phyloP scores from a whole-genome alignment of 176 grass and related monocot species.

The Elaeis guineensis region DNA sequence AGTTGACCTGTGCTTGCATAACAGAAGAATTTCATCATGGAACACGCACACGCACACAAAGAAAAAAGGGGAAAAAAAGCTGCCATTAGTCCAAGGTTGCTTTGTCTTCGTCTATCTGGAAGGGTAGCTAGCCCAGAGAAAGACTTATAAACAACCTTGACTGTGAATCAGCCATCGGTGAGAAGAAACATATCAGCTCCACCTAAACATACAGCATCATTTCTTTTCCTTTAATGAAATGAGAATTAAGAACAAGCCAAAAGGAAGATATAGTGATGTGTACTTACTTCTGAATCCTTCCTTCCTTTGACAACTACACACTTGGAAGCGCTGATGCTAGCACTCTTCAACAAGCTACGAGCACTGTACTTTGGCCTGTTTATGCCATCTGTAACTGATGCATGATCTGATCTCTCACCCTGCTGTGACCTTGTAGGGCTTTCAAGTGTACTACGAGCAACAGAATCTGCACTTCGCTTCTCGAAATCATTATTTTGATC shows the following conservation, averaged over 20 bases:
- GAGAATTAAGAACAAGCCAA: neutral
- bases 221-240: neutral
- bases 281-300: slow-evolving; percentile 59
- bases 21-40: too few relatives aligned
- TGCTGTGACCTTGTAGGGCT: slow-evolving; percentile 37
- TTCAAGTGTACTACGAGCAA: slow-evolving; percentile 6
- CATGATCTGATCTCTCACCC: slow-evolving; percentile 29
- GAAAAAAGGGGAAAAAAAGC: too few relatives aligned
- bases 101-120: too few relatives aligned
- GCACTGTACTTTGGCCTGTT: slow-evolving; percentile 42
- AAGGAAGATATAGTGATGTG: neutral
- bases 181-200: too few relatives aligned
- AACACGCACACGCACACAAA: too few relatives aligned
- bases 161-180: too few relatives aligned
- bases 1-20: too few relatives aligned
- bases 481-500: slow-evolving; percentile 26
- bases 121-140: too few relatives aligned
- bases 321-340: slow-evolving; percentile 80
- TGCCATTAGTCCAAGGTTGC: too few relatives aligned
- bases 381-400: slow-evolving; percentile 55
- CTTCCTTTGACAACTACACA: slow-evolving; percentile 57
- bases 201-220: neutral
- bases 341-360: slow-evolving; percentile 77
- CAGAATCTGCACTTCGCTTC: slow-evolving; percentile 40
- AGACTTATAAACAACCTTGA: too few relatives aligned